A percentile compares a stretch with the other conserved stretches of the same genome.
These are phyloP conservation scores for Cyclostephanos invisitatus DNA, from an alignment of 108 stramenopile genomes.

Conservation along the genomic window DNA sequence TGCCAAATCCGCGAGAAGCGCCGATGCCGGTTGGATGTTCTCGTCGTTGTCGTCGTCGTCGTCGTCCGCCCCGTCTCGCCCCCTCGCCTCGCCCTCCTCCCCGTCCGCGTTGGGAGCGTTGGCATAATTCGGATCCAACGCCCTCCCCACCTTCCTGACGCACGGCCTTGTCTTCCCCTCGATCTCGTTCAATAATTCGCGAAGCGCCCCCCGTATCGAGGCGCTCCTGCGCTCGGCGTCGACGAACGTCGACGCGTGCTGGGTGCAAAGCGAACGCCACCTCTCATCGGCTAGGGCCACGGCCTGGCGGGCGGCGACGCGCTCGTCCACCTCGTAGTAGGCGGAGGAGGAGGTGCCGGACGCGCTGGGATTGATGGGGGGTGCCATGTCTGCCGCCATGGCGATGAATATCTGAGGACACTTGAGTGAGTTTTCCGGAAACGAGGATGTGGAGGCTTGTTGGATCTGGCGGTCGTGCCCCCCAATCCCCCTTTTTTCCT, in stretches of 20 bases:
- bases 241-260: slow-evolving; percentile 81
- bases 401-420: background rate
- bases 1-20: slow-evolving; percentile 62
- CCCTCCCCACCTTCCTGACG: slow-evolving; percentile 56
- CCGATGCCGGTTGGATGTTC: slow-evolving; percentile 27
- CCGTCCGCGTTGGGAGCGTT: slow-evolving; percentile 49
- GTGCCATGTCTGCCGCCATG: slow-evolving; percentile 25
- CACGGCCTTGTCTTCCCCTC: slow-evolving; percentile 41
- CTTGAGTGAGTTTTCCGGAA: no score
- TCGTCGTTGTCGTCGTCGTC: slow-evolving; percentile 39
- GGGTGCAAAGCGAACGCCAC: slow-evolving; percentile 72
- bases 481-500: no score
- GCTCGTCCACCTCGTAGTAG: slow-evolving; percentile 63
- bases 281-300: slow-evolving; percentile 75
- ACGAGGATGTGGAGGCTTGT: no score
- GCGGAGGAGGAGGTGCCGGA: slow-evolving; percentile 1
- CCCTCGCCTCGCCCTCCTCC: slow-evolving; percentile 41
- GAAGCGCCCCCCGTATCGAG: slow-evolving; percentile 58
- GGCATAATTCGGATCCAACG: slow-evolving; percentile 60
- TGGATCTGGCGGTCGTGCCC: no score
- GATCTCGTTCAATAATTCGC: slow-evolving; percentile 51
- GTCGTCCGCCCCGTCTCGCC: slow-evolving; percentile 54
- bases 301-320: slow-evolving; percentile 67
- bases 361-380: background rate
- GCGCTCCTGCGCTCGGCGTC: slow-evolving; percentile 79